Evolutionary conservation across 371 early-diverging fungal species (phyloP).

Genomic region (Syncephalastrum racemosum): DNA sequence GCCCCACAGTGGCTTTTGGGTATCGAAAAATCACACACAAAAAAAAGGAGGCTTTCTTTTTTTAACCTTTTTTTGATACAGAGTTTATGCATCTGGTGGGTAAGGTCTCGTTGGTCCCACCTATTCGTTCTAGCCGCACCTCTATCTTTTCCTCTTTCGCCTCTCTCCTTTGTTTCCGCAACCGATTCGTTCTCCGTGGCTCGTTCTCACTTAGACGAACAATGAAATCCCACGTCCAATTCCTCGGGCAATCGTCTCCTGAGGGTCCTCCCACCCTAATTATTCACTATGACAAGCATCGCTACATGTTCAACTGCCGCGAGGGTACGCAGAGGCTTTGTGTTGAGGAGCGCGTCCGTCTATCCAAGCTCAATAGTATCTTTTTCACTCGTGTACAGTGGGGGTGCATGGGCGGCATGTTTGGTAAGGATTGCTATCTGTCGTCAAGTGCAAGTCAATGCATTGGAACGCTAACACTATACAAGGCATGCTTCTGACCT

Average conservation of each 20-base stretch:
- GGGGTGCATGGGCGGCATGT: constrained; percentile 86
- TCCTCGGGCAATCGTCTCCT: constrained; percentile 70
- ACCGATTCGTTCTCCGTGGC: no score
- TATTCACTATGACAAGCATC: constrained; percentile 75
- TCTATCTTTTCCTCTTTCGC: no score
- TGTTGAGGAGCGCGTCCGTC: constrained; percentile 70
- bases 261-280: constrained; percentile 77
- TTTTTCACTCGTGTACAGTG: constrained; percentile 82
- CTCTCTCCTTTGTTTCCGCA: no score
- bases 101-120: no score
- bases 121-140: no score
- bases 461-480: not conserved
- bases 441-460: not conserved
- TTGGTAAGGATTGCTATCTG: constrained; percentile 49
- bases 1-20: no score
- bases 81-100: not conserved
- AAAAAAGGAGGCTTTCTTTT: no score
- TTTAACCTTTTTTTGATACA: not conserved
- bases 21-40: no score
- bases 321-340: constrained; percentile 92
- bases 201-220: constrained; percentile 15
- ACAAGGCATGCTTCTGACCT: constrained; percentile 84
- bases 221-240: constrained; percentile 81
- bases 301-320: constrained; percentile 94
- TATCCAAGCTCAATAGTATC: constrained; percentile 69